These are phyloP conservation scores for Nissolia schottii DNA, from an alignment of 306 rosid species.

Conservation along the genomic window DNA sequence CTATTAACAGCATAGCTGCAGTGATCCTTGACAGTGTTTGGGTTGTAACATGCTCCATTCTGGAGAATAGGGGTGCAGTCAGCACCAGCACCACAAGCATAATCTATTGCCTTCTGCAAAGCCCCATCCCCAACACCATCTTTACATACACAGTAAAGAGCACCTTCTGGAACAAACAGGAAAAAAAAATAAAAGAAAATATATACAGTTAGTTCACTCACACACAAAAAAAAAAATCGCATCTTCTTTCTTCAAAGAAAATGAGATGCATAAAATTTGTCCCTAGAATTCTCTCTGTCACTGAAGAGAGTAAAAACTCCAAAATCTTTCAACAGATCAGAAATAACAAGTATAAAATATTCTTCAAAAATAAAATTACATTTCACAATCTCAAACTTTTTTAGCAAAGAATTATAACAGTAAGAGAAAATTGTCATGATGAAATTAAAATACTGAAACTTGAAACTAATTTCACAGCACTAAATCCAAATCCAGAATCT, in stretches of 20 bases:
- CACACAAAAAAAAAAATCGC: constrained; percentile 26
- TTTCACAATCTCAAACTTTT: background rate
- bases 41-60: constrained; percentile 71
- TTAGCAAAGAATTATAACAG: background rate
- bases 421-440: background rate
- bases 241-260: background rate
- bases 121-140: constrained; percentile 64
- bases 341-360: background rate
- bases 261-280: background rate
- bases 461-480: background rate
- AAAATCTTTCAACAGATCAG: background rate
- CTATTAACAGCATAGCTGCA: constrained; percentile 89
- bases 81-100: constrained; percentile 98
- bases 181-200: background rate
- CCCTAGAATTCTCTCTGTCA: too few relatives aligned
- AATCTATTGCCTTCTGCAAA: constrained; percentile 77
- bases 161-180: constrained; percentile 53
- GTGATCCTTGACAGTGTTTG: constrained; percentile 85
- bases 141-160: constrained; percentile 74
- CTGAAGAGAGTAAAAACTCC: too few relatives aligned
- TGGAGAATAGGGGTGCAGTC: constrained; percentile 62
- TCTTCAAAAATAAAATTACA: background rate
- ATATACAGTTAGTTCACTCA: constrained; percentile 9
- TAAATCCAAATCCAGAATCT: constrained; percentile 28
- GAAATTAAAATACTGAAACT: background rate